Percentiles rank a stretch among this genome's conserved stretches.
phyloP scores from a whole-genome alignment of 139 green algal genomes.

The Closterium sp. region DNA sequence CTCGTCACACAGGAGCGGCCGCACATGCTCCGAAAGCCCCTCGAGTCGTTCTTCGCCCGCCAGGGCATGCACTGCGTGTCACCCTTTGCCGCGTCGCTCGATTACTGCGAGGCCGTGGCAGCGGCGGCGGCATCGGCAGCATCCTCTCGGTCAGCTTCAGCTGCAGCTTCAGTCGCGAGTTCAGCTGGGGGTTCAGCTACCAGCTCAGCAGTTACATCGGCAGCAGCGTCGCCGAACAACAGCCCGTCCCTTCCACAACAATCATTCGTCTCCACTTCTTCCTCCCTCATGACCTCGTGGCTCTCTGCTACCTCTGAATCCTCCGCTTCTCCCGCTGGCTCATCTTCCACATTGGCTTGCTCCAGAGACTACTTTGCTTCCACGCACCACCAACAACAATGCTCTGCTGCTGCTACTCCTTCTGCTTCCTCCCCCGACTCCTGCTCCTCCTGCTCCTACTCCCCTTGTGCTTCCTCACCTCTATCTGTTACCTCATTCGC shows the following conservation, averaged over 20 bases:
- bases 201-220: not conserved
- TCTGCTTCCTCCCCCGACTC: not conserved
- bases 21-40: conserved; percentile 11
- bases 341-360: not conserved
- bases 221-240: not conserved
- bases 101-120: not conserved
- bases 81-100: not conserved
- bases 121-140: not conserved
- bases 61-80: not conserved
- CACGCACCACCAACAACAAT: not conserved
- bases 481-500: not conserved
- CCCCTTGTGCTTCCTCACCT: not conserved
- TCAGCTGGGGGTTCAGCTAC: not conserved
- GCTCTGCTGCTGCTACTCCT: not conserved
- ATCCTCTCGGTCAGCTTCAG: not conserved
- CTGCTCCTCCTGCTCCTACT: not conserved
- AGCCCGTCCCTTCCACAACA: not conserved
- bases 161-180: not conserved
- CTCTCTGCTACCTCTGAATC: not conserved
- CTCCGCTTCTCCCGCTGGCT: not conserved
- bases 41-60: conserved; percentile 11
- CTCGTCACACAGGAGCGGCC: conserved; percentile 27
- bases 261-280: not conserved
- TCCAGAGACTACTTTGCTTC: not conserved
- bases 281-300: not conserved